Evolutionary conservation across 139 green algal species (phyloP), one percentile per base, ranked within the genome.

Genomic region (Ostreobium quekettii): DNA sequence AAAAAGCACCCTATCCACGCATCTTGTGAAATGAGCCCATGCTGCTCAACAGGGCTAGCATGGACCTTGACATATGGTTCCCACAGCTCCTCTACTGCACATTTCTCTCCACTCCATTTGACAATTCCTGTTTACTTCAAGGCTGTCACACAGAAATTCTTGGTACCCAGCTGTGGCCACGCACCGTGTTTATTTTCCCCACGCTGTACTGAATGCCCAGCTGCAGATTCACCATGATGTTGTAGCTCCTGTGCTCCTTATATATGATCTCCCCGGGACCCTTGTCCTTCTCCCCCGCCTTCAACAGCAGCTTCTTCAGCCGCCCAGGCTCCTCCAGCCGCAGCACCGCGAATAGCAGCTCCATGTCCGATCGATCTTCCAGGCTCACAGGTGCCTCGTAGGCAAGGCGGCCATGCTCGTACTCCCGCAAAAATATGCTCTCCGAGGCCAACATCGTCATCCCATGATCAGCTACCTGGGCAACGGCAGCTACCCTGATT

Each of bases 201-300:
- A 94, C 71, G 62, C 75, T 85, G 76, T 87, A 93, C 42, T 85
- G 80, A 33, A 98, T 87, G 36, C 93, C 93, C 42, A 96, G 77
- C 84, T 99, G 94, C 67, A 98, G 81, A 29, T 87, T 74, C 2
- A 89, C 67, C 91, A 98, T 96, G 28, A 99, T 78, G 61, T 96
- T 85, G 60, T 98, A 98, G 39, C 78, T 90, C 38, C 66, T 57
- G 74, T 96, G 90, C 2, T 86, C 91, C 74, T 95, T 92, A 71
- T 85, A 92, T 35, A 97, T 88, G 1, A 83, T 84, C 79, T 95
- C 83, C 1, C 88, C 89, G 15, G 28, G 73, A 68, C 58, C 74
- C 37, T 73, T 73, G 19, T 73, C 67, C 26, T 64, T 73, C 32
- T 73, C 61, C 3, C 67, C 32, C 31, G 57, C 61, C 33, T 48